Conservation (phyloP, 306 rosid genomes). For the Crotalaria pallida region DNA sequence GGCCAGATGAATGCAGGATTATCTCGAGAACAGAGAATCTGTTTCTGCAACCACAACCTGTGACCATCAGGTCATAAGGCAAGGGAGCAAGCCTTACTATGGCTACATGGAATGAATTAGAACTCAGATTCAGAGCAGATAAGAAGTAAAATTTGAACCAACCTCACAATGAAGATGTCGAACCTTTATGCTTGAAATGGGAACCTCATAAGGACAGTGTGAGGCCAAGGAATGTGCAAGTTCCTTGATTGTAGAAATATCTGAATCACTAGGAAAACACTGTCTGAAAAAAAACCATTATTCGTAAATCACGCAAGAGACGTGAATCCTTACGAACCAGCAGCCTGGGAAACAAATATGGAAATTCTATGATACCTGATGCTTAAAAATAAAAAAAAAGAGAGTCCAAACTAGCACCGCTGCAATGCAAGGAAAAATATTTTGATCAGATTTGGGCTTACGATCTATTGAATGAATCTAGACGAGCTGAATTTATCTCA, state of each 20-base stretch:
- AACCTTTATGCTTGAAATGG: slow-evolving; percentile 68
- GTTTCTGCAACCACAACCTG: background rate
- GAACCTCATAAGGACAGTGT: slow-evolving; percentile 85
- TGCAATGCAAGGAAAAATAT: background rate
- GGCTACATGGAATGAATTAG: background rate
- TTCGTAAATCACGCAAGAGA: slow-evolving; percentile 58
- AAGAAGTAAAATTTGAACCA: slow-evolving; percentile 22
- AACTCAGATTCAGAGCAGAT: slow-evolving; percentile 4
- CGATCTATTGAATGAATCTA: slow-evolving; percentile 67
- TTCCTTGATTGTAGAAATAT: slow-evolving; percentile 71
- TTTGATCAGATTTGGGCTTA: slow-evolving; percentile 39
- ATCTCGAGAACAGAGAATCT: background rate
- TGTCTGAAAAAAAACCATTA: slow-evolving; percentile 88
- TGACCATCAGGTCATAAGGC: slow-evolving; percentile 6
- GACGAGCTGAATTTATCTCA: slow-evolving; percentile 71
- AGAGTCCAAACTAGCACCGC: slow-evolving; percentile 1
- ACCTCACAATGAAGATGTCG: slow-evolving; percentile 79
- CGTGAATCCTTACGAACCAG: slow-evolving; percentile 68
- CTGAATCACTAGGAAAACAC: slow-evolving; percentile 55
- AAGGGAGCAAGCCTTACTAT: background rate
- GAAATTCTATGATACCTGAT: background rate
- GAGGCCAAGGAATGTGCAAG: slow-evolving; percentile 83
- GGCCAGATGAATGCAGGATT: background rate
- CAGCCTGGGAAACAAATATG: slow-evolving; percentile 39
- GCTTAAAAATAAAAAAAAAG: background rate